These are phyloP conservation scores for Solanum sitiens DNA, from an alignment of 257 asterid genomes.

Conservation along the genomic window DNA sequence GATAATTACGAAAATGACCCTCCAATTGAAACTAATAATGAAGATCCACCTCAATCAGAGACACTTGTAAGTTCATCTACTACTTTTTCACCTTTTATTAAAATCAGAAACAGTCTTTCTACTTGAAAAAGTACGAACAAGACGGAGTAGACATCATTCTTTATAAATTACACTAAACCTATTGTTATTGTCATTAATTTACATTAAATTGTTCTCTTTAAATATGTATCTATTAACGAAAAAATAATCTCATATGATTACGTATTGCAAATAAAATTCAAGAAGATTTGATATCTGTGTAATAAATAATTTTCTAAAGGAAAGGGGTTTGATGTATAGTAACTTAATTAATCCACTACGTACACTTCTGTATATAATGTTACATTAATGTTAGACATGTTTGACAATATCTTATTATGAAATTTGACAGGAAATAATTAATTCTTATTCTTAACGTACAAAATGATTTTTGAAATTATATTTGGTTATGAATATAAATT, in stretches of 20 bases:
- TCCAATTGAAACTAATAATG: not conserved
- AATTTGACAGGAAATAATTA: not conserved
- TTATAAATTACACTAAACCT: too few relatives aligned
- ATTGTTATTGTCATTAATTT: not conserved
- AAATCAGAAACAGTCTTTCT: not conserved
- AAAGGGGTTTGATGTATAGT: not conserved
- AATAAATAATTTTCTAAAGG: not conserved
- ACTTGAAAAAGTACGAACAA: not conserved
- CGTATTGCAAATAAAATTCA: too few relatives aligned
- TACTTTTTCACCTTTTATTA: not conserved
- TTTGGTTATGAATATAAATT: not conserved
- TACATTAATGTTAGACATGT: not conserved
- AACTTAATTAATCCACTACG: not conserved
- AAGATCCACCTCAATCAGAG: not conserved
- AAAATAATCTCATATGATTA: not conserved
- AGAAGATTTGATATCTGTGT: not conserved
- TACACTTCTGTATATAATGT: not conserved
- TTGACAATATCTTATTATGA: too few relatives aligned
- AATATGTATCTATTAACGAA: not conserved
- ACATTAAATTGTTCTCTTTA: not conserved
- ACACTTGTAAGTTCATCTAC: not conserved
- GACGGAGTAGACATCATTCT: fast-evolving
- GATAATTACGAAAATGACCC: not conserved
- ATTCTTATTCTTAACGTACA: not conserved
- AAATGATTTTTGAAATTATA: not conserved